These are phyloP conservation scores for Fusarium equiseti DNA, from an alignment of 2,329 filamentous ascomycete species.

Conservation along the genomic window DNA sequence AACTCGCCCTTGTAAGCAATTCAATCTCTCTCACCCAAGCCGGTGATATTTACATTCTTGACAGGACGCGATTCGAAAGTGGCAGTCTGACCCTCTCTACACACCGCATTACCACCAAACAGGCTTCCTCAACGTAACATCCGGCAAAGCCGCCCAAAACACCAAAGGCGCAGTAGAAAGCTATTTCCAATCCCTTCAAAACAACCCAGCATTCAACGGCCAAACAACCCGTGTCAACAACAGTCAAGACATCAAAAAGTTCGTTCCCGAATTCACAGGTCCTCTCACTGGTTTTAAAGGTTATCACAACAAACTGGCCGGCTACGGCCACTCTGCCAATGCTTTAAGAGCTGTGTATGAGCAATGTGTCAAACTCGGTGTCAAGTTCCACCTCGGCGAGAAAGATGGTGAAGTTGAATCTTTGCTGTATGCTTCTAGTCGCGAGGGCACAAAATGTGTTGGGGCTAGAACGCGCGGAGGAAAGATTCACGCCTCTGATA, in stretches of 20 bases:
- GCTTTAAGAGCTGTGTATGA: constrained; percentile 29
- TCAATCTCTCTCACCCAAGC: no score
- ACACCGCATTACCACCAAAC: constrained; percentile 28
- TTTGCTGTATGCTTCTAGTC: constrained; percentile 14
- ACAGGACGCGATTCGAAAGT: constrained; percentile 28
- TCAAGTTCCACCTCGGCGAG: constrained; percentile 20
- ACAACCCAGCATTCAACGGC: constrained; percentile 28
- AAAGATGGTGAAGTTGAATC: constrained; percentile 30
- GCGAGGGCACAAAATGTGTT: constrained; percentile 18
- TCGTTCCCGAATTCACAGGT: constrained; percentile 24
- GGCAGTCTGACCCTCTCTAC: constrained; percentile 32
- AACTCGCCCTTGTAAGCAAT: no score
- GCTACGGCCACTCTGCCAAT: constrained; percentile 27
- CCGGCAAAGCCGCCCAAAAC: constrained; percentile 18
- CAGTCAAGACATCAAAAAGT: constrained; percentile 19
- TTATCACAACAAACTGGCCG: constrained; percentile 31
- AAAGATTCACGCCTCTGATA: constrained; percentile 22
- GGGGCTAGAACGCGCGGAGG: constrained; percentile 22
- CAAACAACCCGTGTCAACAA: constrained; percentile 17
- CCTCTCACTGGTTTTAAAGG: constrained; percentile 22
- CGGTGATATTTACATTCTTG: no score
- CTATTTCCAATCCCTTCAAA: constrained; percentile 22
- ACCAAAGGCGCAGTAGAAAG: constrained; percentile 28
- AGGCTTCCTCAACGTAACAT: constrained; percentile 34
- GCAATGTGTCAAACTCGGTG: constrained; percentile 24